Evolutionary conservation across 345 rosid genomes (phyloP).

Genomic region (Firmiana major): DNA sequence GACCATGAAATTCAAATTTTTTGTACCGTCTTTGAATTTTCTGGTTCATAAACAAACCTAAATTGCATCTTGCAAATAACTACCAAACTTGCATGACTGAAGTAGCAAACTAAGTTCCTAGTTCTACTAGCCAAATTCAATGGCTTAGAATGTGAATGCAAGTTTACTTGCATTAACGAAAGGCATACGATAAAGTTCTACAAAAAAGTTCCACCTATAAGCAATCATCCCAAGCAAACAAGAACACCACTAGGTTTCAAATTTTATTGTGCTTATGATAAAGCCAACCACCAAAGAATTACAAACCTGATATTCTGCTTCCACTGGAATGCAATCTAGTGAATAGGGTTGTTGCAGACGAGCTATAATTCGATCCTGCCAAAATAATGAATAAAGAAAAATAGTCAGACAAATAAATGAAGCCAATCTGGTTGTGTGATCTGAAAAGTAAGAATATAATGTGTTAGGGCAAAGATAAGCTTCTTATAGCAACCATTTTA

Average conservation of each 20-base stretch:
- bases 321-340: conserved; percentile 97
- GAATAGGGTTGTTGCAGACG: conserved; percentile 99
- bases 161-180: neutral
- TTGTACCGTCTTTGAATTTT: neutral
- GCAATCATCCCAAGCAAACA: conserved; percentile 1
- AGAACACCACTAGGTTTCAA: neutral
- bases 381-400: conserved; percentile 14
- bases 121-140: neutral
- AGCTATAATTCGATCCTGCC: conserved; percentile 93
- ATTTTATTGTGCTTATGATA: neutral
- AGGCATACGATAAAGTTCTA: too few relatives aligned
- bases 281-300: neutral
- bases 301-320: conserved; percentile 96
- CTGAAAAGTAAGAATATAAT: neutral
- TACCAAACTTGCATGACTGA: neutral
- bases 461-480: neutral
- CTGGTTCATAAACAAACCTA: neutral
- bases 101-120: neutral
- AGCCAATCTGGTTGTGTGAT: neutral
- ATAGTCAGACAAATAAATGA: neutral
- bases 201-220: neutral
- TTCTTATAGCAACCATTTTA: neutral
- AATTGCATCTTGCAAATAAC: neutral
- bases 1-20: neutral
- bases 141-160: neutral